Base-by-base conservation (phyloP, 768 basidiomycete genomes). In the Leucogyrophana mollusca region DNA sequence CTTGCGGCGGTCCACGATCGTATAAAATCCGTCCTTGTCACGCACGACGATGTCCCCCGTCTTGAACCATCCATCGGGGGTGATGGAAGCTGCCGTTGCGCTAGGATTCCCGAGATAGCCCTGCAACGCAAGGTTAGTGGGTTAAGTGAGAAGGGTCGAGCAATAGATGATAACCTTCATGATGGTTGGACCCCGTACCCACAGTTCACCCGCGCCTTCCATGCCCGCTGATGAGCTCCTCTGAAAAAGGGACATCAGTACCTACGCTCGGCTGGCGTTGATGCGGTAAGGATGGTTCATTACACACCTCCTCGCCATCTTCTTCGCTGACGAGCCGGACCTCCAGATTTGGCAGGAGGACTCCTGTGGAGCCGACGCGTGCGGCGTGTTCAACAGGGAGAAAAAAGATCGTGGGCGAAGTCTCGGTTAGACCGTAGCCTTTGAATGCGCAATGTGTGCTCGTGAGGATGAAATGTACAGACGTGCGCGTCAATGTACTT, bases 371-470 rank as follows among this genome's bases (percentile, higher is more conserved):
- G 9, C 88, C 88, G 20, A 79, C 61, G 52, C 82, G 86, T 10
- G 65, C 48, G 1, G 68, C 65, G 16, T 78, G 68, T 3, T 71
- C 57, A 0, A 60, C 40, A 1, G 79, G 71, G 7, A 87, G 70
- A 3, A 86, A 51, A 51, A 83, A 80, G 0, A 82, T 74, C 0
- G 82, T 82, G 0, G 88, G 89, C 0, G 88, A 86, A 1, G 89
- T 91, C 65, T 93, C 91, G 1, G 90, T 92, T 16, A 92, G 72
- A 21, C 91, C 87, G 46, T 83, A 90, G 1, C 85, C 87, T 83
- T 53, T 38, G 11, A 34, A 40, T 30, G 54, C 30, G 43, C 22
- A 3, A 39, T 32, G 38, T 23, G 27, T 6, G 8, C 21, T 11
- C 9, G 27, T 24, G 9, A 50, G n/a, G 13, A 23, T 24, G 14